phyloP scores from a whole-genome alignment of 2,329 filamentous ascomycete species.

The Scedosporium apiospermum region DNA sequence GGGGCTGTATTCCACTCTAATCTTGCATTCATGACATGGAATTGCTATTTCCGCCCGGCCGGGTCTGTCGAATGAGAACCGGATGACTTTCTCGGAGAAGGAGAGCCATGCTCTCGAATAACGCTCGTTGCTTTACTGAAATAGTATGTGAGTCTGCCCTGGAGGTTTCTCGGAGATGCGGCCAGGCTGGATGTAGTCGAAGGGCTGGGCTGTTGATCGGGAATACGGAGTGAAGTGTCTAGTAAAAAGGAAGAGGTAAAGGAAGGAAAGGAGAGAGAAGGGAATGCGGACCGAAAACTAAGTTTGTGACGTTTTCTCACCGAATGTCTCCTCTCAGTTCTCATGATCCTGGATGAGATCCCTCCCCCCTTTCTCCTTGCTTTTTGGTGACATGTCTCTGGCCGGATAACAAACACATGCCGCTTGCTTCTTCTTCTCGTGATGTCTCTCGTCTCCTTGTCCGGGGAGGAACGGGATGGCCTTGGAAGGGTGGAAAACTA shows the following conservation, averaged over 20 bases:
- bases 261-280: not conserved
- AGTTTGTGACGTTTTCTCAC: not conserved
- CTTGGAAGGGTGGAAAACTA: no score
- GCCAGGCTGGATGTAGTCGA: no score
- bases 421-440: constrained; percentile 2
- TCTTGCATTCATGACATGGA: no score
- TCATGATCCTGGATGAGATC: not conserved
- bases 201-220: not conserved
- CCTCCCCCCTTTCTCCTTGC: not conserved
- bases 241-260: not conserved
- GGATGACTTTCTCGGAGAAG: no score
- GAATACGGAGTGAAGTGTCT: not conserved
- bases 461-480: not conserved
- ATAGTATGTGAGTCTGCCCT: no score
- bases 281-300: not conserved
- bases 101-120: no score
- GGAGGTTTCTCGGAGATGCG: no score
- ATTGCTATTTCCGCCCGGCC: no score
- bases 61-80: no score
- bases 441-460: not conserved
- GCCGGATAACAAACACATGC: constrained; percentile 1
- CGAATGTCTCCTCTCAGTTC: not conserved
- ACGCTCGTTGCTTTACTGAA: no score
- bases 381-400: not conserved
- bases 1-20: no score